A percentile compares a stretch with the other conserved stretches of the same genome.
These are phyloP conservation scores for Pseudevernia furfuracea DNA, from an alignment of 495 filamentous ascomycete species.

Conservation along the genomic window DNA sequence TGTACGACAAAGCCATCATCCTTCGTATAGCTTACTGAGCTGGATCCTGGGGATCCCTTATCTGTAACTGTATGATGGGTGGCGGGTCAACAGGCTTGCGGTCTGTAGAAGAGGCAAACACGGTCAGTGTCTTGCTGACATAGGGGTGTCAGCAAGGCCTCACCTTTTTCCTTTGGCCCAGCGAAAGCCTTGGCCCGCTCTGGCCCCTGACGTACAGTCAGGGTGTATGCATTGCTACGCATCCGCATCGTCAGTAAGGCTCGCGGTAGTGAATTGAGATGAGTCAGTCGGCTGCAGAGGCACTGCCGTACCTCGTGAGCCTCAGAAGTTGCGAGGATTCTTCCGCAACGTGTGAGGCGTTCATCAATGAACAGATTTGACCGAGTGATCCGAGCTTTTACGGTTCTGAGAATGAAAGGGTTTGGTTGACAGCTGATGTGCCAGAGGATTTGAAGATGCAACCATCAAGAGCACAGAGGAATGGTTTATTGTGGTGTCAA, in stretches of 20 bases:
- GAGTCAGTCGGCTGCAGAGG: slow-evolving; percentile 12
- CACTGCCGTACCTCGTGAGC: slow-evolving; percentile 24
- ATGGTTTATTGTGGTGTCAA: slow-evolving; percentile 8
- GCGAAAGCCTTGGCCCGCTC: slow-evolving; percentile 44
- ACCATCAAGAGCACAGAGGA: slow-evolving; percentile 9
- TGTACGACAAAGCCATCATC: slow-evolving; percentile 5
- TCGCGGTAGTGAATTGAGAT: slow-evolving; percentile 1
- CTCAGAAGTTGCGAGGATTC: slow-evolving; percentile 14
- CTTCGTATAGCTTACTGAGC: slow-evolving; percentile 49
- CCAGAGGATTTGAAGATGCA: slow-evolving; percentile 10
- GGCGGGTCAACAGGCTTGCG: slow-evolving; percentile 94
- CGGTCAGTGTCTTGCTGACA: neutral
- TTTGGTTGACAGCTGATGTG: slow-evolving; percentile 13
- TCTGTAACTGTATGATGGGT: slow-evolving; percentile 77
- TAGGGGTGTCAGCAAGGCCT: neutral
- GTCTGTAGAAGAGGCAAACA: slow-evolving; percentile 42
- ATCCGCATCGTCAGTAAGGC: slow-evolving; percentile 27
- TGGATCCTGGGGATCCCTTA: slow-evolving; percentile 63
- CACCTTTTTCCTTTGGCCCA: slow-evolving; percentile 54
- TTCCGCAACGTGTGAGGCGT: slow-evolving; percentile 13
- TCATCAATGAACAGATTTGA: slow-evolving; percentile 13
- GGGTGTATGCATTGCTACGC: slow-evolving; percentile 35
- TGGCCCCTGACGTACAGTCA: slow-evolving; percentile 49
- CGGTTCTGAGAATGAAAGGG: slow-evolving; percentile 10
- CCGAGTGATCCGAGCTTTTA: slow-evolving; percentile 4